Evolutionary conservation across 495 filamentous ascomycete genomes (phyloP), one percentile per base, ranked within the genome.

Genomic region (Podospora didyma): DNA sequence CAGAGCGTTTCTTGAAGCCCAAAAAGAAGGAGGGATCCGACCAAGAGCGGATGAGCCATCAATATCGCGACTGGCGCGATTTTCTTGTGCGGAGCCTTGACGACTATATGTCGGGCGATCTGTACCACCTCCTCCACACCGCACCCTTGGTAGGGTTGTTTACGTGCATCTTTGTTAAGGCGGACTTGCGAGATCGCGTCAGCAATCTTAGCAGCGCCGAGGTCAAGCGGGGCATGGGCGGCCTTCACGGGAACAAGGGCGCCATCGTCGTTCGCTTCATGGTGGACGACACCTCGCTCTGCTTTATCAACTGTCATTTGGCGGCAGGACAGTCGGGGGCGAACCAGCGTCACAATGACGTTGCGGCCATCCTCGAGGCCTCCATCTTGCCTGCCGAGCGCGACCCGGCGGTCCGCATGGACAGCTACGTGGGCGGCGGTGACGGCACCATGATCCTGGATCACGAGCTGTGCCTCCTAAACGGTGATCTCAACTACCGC

Each of bases 251-350:
- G 0, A 98, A 98, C 73, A 98, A 98, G 79, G 92, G 92, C 54
- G 93, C 93, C n/a, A 82, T 98, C 48, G 76, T 97, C 52, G 74
- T 96, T 31, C 90, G 95, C 24, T 94, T 98, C 66, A 75, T 91
- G 51, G 73, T 98, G 0, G 94, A 98, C 59, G 91, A 97, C 64
- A 91, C 83, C 49, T 96, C 92, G 2, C 71, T 98, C 37, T 97
- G 94, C 73, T 94, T 98, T 70, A 85, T 97, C 67, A 98, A 98
- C 65, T 98, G 94, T 68, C 94, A 98, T 81, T 79, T 98, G 51
- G 94, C 94, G 14, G 94, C 94, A 1, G 94, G 94, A 3, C 95
- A 97, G 71, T 86, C 87, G 0, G 87, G 91, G 56, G 96, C 93
- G 1, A 86, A 87, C 34, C 80, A 93, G 62, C 89, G 94, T 11